These are phyloP conservation scores for Boletus mariae DNA, from an alignment of 1,284 basidiomycete genomes.

Conservation along the genomic window DNA sequence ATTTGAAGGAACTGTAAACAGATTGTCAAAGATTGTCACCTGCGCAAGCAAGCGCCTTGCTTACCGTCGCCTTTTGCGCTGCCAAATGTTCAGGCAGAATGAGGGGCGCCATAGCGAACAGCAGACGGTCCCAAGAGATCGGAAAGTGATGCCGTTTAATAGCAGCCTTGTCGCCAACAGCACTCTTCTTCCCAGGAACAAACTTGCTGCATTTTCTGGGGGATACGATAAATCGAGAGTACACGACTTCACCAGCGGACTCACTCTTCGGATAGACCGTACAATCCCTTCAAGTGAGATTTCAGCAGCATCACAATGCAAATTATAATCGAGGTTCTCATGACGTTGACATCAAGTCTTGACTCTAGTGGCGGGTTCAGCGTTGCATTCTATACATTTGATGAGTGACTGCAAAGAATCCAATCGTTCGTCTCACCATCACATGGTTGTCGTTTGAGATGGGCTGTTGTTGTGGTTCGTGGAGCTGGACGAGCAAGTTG, in stretches of 20 bases:
- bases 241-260: constrained; percentile 23
- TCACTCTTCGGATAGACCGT: constrained; percentile 85
- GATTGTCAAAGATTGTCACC: constrained; percentile 1
- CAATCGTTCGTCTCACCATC: constrained; percentile 8
- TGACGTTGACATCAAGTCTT: constrained; percentile 38
- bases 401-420: constrained; percentile 3
- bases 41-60: constrained; percentile 18
- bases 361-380: constrained; percentile 7
- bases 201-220: constrained; percentile 85
- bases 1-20: constrained; percentile 63
- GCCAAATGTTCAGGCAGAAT: constrained; percentile 56
- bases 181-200: constrained; percentile 79
- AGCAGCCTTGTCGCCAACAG: constrained; percentile 79
- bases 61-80: constrained; percentile 56
- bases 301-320: constrained; percentile 83
- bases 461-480: constrained; percentile 29
- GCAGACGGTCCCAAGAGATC: constrained; percentile 69
- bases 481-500: constrained; percentile 62
- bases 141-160: constrained; percentile 56
- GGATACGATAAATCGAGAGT: constrained; percentile 1
- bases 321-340: constrained; percentile 70
- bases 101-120: constrained; percentile 58
- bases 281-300: constrained; percentile 75
- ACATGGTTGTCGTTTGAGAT: constrained; percentile 8
- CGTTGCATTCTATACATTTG: constrained; percentile 5